A percentile compares a stretch with the other conserved stretches of the same genome.
phyloP scores from a whole-genome alignment of 768 basidiomycete genomes.

The Leucocoprinus leucothites region DNA sequence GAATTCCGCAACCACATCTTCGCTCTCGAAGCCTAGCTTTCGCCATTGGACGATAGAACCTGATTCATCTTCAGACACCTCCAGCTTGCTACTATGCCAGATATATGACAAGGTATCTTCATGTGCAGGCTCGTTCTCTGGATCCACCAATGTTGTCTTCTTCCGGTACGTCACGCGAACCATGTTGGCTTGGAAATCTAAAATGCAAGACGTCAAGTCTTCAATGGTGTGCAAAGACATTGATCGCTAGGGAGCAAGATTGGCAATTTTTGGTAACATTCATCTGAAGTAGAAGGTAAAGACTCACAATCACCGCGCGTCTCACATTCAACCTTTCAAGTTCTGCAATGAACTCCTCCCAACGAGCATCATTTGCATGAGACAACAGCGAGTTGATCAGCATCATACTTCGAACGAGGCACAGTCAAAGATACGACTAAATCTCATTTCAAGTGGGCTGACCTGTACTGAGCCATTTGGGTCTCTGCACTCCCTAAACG shows the following conservation, averaged over 20 bases:
- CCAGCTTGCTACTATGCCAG: slow-evolving; percentile 61
- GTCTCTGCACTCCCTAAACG: slow-evolving; percentile 80
- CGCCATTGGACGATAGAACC: slow-evolving; percentile 65
- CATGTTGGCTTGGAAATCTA: slow-evolving; percentile 88
- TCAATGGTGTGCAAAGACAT: slow-evolving; percentile 82
- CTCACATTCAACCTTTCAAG: slow-evolving; percentile 75
- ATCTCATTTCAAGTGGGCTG: slow-evolving; percentile 8
- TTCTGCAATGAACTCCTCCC: slow-evolving; percentile 76
- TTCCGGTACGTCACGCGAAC: slow-evolving; percentile 75
- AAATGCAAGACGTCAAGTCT: slow-evolving; percentile 77
- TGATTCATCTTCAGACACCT: slow-evolving; percentile 46
- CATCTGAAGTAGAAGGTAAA: neutral
- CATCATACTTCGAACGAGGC: slow-evolving; percentile 63
- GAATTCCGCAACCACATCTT: slow-evolving; percentile 76
- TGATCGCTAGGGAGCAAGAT: slow-evolving; percentile 48
- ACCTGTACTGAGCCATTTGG: slow-evolving; percentile 84
- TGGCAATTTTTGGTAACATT: neutral
- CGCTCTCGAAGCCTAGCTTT: slow-evolving; percentile 72
- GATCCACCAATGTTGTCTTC: slow-evolving; percentile 76
- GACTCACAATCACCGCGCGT: slow-evolving; percentile 76
- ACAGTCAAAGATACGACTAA: slow-evolving; percentile 3
- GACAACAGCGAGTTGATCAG: slow-evolving; percentile 83
- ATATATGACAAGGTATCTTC: slow-evolving; percentile 57
- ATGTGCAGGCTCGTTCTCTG: slow-evolving; percentile 58
- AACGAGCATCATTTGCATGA: slow-evolving; percentile 72